A percentile compares a stretch with the other conserved stretches of the same genome.
These are phyloP conservation scores for Wickerhamiella qilinensis DNA, from an alignment of 805 yeast genomes.

Conservation along the genomic window DNA sequence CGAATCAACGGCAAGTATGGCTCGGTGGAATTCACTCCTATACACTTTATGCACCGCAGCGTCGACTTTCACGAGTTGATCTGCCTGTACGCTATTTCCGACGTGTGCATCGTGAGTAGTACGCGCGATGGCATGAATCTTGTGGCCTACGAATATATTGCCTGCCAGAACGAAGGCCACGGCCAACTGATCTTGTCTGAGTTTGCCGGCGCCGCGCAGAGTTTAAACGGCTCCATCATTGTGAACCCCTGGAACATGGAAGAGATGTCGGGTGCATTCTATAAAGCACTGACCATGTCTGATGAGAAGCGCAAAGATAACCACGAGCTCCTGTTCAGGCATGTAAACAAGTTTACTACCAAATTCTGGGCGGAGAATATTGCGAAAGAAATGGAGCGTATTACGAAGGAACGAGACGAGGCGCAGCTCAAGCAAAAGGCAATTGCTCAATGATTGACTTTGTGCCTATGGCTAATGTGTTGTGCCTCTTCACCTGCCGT, in stretches of 20 bases:
- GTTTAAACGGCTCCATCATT: constrained; percentile 80
- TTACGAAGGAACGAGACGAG: constrained; percentile 11
- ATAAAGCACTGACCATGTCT: constrained; percentile 74
- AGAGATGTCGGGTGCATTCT: constrained; percentile 70
- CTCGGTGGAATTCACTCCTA: constrained; percentile 93
- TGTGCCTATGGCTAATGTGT: too few species aligned
- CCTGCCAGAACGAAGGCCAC: constrained; percentile 74
- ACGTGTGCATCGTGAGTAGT: constrained; percentile 81
- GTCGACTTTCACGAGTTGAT: constrained; percentile 84
- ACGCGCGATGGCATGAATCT: constrained; percentile 98
- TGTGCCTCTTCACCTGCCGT: too few species aligned
- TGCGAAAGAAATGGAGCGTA: constrained; percentile 53
- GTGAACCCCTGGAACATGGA: constrained; percentile 99
- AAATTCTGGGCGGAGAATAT: constrained; percentile 96
- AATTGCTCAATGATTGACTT: too few species aligned
- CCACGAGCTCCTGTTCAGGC: constrained; percentile 69
- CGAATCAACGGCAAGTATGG: constrained; percentile 93
- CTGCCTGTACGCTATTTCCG: constrained; percentile 69
- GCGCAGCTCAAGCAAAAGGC: not conserved
- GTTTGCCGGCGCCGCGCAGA: constrained; percentile 99
- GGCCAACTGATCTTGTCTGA: constrained; percentile 84
- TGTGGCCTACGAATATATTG: constrained; percentile 91
- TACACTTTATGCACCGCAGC: constrained; percentile 88
- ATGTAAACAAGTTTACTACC: constrained; percentile 85
- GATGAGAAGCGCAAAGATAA: constrained; percentile 64